Conservation (phyloP, 176 grass and related monocot genomes). For the Calamus simplicifolius region DNA sequence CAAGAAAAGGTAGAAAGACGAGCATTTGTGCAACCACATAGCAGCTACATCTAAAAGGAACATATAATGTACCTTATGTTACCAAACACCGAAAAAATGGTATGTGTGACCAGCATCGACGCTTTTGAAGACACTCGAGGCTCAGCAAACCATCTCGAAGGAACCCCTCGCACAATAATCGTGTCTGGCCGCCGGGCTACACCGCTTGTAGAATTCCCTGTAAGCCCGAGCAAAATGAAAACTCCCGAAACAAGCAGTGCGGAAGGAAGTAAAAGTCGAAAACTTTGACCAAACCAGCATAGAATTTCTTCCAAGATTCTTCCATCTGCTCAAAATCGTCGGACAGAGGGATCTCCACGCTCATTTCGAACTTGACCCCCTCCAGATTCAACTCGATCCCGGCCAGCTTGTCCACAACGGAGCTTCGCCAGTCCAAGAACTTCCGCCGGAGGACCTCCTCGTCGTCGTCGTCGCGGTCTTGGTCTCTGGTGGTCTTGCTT, state of each 20-base stretch:
- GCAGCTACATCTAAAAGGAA: neutral
- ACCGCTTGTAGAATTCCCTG: conserved; percentile 64
- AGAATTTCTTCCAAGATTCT: conserved; percentile 90
- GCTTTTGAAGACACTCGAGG: conserved; percentile 70
- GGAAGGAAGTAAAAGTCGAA: neutral
- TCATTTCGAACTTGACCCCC: conserved; percentile 83
- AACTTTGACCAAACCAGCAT: conserved; percentile 34
- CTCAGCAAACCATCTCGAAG: conserved; percentile 90
- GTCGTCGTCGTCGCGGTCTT: conserved; percentile 27
- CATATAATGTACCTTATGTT: conserved; percentile 63
- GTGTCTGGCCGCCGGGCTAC: conserved; percentile 54
- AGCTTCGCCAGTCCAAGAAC: conserved; percentile 51
- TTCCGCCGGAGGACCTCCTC: conserved; percentile 33
- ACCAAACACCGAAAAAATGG: conserved; percentile 77
- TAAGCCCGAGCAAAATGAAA: conserved; percentile 7
- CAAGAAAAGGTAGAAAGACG: too few species aligned
- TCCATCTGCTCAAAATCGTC: conserved; percentile 67
- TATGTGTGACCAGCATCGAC: conserved; percentile 76
- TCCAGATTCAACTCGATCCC: conserved; percentile 77
- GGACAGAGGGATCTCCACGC: conserved; percentile 39
- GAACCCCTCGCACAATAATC: conserved; percentile 63
- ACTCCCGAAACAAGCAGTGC: conserved; percentile 13
- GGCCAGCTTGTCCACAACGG: conserved; percentile 51
- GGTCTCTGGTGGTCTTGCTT: neutral
- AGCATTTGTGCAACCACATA: too few species aligned